phyloP scores from a whole-genome alignment of 2,329 filamentous ascomycete genomes.

The Alternaria sp. region DNA sequence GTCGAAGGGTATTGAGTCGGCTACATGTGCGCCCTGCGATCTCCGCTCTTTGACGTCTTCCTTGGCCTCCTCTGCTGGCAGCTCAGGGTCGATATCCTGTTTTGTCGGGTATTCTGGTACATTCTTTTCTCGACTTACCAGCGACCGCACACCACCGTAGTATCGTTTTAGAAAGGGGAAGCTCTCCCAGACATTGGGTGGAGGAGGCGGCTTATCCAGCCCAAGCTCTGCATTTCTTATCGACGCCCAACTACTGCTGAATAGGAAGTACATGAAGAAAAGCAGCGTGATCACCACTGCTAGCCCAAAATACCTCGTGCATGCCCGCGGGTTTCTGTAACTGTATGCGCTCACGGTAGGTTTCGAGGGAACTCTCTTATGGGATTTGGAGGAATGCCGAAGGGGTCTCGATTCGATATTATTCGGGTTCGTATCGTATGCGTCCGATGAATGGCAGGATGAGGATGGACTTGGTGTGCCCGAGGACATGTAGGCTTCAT shows the following conservation, averaged over 20 bases:
- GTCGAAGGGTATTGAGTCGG: constrained; percentile 61
- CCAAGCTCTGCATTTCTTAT: constrained; percentile 68
- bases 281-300: constrained; percentile 73
- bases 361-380: constrained; percentile 33
- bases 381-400: constrained; percentile 22
- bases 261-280: constrained; percentile 78
- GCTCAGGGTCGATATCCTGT: constrained; percentile 56
- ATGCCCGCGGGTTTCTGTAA: constrained; percentile 74
- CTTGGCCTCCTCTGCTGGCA: constrained; percentile 32
- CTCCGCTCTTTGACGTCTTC: constrained; percentile 44
- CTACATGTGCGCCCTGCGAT: constrained; percentile 38
- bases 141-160: constrained; percentile 81
- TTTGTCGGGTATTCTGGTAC: constrained; percentile 82
- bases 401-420: constrained; percentile 37
- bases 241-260: constrained; percentile 76
- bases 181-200: constrained; percentile 81
- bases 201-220: constrained; percentile 66
- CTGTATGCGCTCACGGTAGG: constrained; percentile 51
- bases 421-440: constrained; percentile 44
- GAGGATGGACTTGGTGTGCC: constrained; percentile 58
- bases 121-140: constrained; percentile 73
- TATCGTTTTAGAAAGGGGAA: constrained; percentile 89
- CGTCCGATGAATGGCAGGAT: constrained; percentile 60
- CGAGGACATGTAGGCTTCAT: constrained; percentile 47
- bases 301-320: constrained; percentile 81